Base-by-base conservation (phyloP, 2,329 filamentous ascomycete species). In the Fusarium protoensiforme region DNA sequence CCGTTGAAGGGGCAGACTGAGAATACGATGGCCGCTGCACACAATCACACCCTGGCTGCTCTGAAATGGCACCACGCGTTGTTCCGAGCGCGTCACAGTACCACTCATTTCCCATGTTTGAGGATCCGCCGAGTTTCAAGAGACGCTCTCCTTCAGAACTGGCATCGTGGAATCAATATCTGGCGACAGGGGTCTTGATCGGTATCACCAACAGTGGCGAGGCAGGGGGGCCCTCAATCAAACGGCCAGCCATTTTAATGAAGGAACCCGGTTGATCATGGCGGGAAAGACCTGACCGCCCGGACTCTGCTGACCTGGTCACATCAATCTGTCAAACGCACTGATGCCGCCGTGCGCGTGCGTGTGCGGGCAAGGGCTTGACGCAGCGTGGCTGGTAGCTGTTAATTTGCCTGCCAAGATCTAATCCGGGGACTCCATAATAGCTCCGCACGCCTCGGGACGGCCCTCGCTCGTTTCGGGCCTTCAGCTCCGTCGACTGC, bases 391-490 rank as follows among this genome's bases (percentile, higher is more conserved):
- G 71, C 61, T 51, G 46, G 46, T 31, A 61, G 18, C 62, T 36
- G 62, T 48, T 61, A 58, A 41, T 33, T 41, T 61, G 27, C 48
- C 43, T 64, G 72, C 59, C 72, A 72, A 74, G 72, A 61, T 39
- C 59, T 56, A 61, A 63, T 60, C 60, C 53, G 48, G 68, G 58
- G 72, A 69, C 68, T 67, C 72, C 72, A 72, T 75, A 69, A 69
- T 64, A 73, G 62, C 61, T 75, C 72, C 65, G 72, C 68, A 62
- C 68, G 41, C 35, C 59, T 69, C 68, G 72, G 72, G 72, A 74
- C 72, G 72, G 72, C 46, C 71, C 69, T 71, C 57, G 41, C 61
- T 61, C 64, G 68, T 71, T 71, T 71, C 67, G 69, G 67, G 60
- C 58, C 71, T 69, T 53, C 71, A 63, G 51, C 46, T 67, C 35